Evolutionary conservation across 2,329 filamentous ascomycete species (phyloP).

Genomic region (Sclerotinia subarctica): DNA sequence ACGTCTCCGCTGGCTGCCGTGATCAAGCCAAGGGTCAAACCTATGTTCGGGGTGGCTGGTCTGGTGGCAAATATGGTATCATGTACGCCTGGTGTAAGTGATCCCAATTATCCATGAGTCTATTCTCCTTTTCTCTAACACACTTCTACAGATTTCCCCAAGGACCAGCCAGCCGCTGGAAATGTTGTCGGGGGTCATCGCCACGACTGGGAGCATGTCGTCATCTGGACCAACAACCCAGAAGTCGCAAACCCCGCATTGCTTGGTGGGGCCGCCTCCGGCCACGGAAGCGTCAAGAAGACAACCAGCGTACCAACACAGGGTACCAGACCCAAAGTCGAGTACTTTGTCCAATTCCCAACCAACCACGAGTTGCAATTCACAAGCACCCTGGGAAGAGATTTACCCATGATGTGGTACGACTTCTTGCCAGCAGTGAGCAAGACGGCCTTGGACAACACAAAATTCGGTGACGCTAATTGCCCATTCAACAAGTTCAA

Average conservation of each 20-base stretch:
- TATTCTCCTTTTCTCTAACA: not conserved
- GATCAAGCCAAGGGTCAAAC: not conserved
- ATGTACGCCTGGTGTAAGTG: conserved; percentile 4
- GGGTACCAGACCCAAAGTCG: not conserved
- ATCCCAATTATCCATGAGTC: too few relatives aligned
- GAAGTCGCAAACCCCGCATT: not conserved
- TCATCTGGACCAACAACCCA: not conserved
- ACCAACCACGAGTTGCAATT: not conserved
- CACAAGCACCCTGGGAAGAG: not conserved
- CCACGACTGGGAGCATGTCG: not conserved
- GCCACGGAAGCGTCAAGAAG: not conserved
- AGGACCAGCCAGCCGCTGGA: not conserved
- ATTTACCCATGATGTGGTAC: not conserved
- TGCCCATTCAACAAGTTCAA: too few relatives aligned
- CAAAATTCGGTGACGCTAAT: too few relatives aligned
- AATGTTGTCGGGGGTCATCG: not conserved
- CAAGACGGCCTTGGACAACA: too few relatives aligned
- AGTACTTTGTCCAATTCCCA: not conserved
- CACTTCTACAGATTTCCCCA: not conserved
- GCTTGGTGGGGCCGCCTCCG: not conserved
- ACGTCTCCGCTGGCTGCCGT: not conserved
- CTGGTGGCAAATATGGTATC: not conserved
- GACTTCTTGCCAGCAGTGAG: not conserved
- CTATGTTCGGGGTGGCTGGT: conserved; percentile 2
- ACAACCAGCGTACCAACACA: not conserved